phyloP scores from a whole-genome alignment of 179 eudicot species.

The Vitellaria paradoxa region DNA sequence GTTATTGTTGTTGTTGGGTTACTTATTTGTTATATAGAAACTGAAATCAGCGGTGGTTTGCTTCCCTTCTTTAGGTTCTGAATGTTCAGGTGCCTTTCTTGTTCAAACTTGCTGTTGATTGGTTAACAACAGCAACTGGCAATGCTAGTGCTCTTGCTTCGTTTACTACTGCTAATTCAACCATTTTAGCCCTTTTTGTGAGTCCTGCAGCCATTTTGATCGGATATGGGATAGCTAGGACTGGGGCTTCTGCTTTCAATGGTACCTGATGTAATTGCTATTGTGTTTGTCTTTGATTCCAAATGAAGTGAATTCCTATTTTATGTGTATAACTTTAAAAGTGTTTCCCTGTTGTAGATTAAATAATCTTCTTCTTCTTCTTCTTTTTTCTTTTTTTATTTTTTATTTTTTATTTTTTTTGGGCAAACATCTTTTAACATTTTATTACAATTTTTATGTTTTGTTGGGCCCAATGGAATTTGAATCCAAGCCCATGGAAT shows the following conservation, averaged over 20 bases:
- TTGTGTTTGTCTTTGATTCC: neutral
- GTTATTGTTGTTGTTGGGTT: neutral
- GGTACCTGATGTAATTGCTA: constrained; percentile 50
- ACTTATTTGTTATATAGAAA: neutral
- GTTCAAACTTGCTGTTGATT: constrained; percentile 96
- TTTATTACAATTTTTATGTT: too few species aligned
- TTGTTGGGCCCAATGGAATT: too few species aligned
- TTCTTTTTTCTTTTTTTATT: too few species aligned
- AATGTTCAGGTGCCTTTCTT: constrained; percentile 98
- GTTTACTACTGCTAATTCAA: constrained; percentile 76
- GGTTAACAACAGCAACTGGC: constrained; percentile 87
- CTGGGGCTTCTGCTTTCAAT: constrained; percentile 88
- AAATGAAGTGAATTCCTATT: neutral
- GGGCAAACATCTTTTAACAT: too few species aligned
- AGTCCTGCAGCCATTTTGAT: constrained; percentile 91
- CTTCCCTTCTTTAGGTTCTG: constrained; percentile 56
- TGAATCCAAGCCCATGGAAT: neutral
- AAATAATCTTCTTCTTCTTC: neutral
- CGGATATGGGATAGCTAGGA: constrained; percentile 93
- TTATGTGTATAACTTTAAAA: neutral
- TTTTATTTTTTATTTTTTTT: neutral
- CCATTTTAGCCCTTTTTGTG: constrained; percentile 70
- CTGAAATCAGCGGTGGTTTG: neutral
- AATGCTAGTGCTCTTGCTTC: constrained; percentile 74
- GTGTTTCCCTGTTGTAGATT: constrained; percentile 3